Evolutionary conservation across 23 red algal genomes (phyloP).

Genomic region (Rhodosorus marinus): DNA sequence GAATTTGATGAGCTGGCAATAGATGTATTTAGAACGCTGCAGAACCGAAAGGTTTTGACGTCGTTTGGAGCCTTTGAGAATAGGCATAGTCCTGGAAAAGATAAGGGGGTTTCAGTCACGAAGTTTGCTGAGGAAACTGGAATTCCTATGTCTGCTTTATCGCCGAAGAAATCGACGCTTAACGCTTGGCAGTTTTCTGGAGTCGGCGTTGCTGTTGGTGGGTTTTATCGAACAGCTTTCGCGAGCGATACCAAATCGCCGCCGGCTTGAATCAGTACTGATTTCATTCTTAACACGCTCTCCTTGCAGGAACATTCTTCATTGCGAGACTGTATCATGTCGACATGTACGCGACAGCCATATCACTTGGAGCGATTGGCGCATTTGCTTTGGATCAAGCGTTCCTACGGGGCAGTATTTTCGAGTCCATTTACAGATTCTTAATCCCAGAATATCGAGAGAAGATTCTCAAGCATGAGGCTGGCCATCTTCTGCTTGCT

Average conservation of each 20-base stretch:
- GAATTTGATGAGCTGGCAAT: background rate
- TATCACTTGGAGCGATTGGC: background rate
- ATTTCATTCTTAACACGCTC: too few species aligned
- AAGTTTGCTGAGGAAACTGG: constrained; percentile 3
- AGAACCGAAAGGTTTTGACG: background rate
- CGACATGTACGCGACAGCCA: constrained; percentile 7
- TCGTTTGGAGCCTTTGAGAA: background rate
- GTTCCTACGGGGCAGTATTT: constrained; percentile 13
- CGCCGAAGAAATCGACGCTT: constrained; percentile 1
- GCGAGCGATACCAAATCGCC: too few species aligned
- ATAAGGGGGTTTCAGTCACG: background rate
- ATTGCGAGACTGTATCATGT: too few species aligned
- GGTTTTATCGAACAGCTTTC: background rate
- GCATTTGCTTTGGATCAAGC: constrained; percentile 7
- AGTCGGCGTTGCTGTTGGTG: constrained; percentile 1
- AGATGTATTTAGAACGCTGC: background rate
- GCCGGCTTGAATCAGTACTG: too few species aligned
- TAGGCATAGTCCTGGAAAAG: too few species aligned
- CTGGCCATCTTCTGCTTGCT: constrained; percentile 41
- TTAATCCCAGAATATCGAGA: constrained; percentile 19
- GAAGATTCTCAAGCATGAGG: constrained; percentile 55
- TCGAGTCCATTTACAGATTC: constrained; percentile 24
- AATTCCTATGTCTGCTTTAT: constrained; percentile 13
- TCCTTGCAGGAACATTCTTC: too few species aligned
- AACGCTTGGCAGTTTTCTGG: constrained; percentile 12